phyloP scores from a whole-genome alignment of 2,329 filamentous ascomycete species.

The Fusarium sterilihyphosum region DNA sequence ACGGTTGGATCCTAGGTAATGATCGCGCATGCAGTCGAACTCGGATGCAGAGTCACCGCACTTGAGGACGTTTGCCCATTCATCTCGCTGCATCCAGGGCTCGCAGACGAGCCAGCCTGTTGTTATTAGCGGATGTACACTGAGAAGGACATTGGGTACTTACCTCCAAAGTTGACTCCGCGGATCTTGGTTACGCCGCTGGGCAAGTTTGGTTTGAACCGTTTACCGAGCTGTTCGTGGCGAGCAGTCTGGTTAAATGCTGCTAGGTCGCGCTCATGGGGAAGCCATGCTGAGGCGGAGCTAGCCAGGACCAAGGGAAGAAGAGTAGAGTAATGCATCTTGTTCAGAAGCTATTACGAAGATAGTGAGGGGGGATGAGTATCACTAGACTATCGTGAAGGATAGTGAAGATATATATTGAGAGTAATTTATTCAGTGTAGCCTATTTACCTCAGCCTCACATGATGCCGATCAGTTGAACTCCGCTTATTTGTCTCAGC shows the following conservation, averaged over 20 bases:
- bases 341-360: accelerated
- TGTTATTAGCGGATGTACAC: accelerated
- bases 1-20: constrained; percentile 15
- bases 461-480: not conserved
- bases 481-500: not conserved
- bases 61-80: constrained; percentile 16
- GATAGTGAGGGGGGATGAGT: accelerated
- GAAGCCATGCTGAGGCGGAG: constrained; percentile 24
- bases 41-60: constrained; percentile 20
- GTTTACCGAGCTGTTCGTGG: constrained; percentile 26
- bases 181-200: constrained; percentile 26
- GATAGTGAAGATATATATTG: not conserved
- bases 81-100: constrained; percentile 10
- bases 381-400: too few relatives aligned
- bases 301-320: not conserved
- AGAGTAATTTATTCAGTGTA: not conserved
- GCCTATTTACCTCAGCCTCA: not conserved
- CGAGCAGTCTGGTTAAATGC: constrained; percentile 31
- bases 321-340: not conserved
- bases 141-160: accelerated
- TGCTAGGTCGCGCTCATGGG: constrained; percentile 21
- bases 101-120: constrained; percentile 31
- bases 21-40: constrained; percentile 32
- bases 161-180: constrained; percentile 30
- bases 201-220: constrained; percentile 15